Evolutionary conservation across 2,329 filamentous ascomycete genomes (phyloP).

Genomic region (Colletotrichum gigasporum): DNA sequence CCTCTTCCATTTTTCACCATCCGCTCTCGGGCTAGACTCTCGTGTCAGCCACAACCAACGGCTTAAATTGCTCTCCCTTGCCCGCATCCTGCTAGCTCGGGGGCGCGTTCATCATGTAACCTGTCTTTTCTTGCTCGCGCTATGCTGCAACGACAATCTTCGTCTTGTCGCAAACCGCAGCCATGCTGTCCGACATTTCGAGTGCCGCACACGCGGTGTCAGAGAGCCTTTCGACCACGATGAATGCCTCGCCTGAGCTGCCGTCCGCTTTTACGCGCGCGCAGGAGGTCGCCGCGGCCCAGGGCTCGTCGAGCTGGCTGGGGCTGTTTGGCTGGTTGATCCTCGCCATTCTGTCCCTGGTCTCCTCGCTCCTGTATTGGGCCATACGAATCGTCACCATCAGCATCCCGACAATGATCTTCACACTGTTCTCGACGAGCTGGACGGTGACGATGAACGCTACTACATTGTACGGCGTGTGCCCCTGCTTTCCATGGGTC

Average conservation of each 20-base stretch:
- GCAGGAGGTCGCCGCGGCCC: slow-evolving; percentile 45
- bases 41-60: slow-evolving; percentile 27
- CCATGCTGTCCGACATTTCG: slow-evolving; percentile 53
- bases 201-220: slow-evolving; percentile 46
- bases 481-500: not conserved
- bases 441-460: slow-evolving; percentile 99
- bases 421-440: slow-evolving; percentile 89
- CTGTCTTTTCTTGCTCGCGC: slow-evolving; percentile 26
- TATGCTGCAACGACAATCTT: slow-evolving; percentile 29
- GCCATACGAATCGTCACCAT: slow-evolving; percentile 86
- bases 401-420: slow-evolving; percentile 88
- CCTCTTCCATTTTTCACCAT: slow-evolving; percentile 24
- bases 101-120: slow-evolving; percentile 27
- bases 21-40: slow-evolving; percentile 17
- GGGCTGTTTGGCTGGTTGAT: slow-evolving; percentile 65
- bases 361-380: slow-evolving; percentile 76
- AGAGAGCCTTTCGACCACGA: slow-evolving; percentile 42
- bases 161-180: slow-evolving; percentile 34
- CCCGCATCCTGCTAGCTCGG: slow-evolving; percentile 17
- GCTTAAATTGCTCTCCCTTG: slow-evolving; percentile 10
- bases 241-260: slow-evolving; percentile 43
- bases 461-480: slow-evolving; percentile 88
- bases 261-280: slow-evolving; percentile 50
- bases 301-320: slow-evolving; percentile 63
- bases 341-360: slow-evolving; percentile 63